Conservation (phyloP, 306 rosid species). For the Quercus ilex region DNA sequence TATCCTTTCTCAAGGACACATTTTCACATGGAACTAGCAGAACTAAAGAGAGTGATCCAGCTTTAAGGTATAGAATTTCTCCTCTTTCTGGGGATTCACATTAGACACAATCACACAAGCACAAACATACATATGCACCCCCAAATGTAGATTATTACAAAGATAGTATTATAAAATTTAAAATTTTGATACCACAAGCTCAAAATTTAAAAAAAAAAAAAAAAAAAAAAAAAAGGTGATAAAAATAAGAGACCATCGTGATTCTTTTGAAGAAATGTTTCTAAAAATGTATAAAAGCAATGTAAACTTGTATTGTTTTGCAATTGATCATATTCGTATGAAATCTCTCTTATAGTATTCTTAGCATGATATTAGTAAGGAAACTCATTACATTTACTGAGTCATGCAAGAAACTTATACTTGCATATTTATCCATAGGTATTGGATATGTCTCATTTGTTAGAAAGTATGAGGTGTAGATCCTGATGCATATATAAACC, state of each 20-base stretch:
- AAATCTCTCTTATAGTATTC: too few relatives aligned
- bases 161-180: neutral
- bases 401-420: too few relatives aligned
- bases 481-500: too few relatives aligned
- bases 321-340: neutral
- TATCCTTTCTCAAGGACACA: conserved; percentile 54
- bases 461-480: neutral
- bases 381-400: too few relatives aligned
- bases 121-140: neutral
- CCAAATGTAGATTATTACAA: neutral
- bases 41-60: conserved; percentile 31
- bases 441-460: too few relatives aligned
- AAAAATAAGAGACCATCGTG: neutral
- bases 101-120: neutral
- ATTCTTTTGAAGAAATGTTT: neutral
- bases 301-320: neutral
- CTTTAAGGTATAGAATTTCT: conserved; percentile 56
- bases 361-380: too few relatives aligned
- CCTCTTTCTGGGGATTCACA: conserved; percentile 5
- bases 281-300: neutral
- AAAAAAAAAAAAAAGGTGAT: neutral
- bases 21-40: conserved; percentile 36
- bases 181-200: neutral
- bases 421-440: too few relatives aligned
- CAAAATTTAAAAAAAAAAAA: neutral